Evolutionary conservation across 257 asterid genomes (phyloP).

Genomic region (Leptodermis oblonga): DNA sequence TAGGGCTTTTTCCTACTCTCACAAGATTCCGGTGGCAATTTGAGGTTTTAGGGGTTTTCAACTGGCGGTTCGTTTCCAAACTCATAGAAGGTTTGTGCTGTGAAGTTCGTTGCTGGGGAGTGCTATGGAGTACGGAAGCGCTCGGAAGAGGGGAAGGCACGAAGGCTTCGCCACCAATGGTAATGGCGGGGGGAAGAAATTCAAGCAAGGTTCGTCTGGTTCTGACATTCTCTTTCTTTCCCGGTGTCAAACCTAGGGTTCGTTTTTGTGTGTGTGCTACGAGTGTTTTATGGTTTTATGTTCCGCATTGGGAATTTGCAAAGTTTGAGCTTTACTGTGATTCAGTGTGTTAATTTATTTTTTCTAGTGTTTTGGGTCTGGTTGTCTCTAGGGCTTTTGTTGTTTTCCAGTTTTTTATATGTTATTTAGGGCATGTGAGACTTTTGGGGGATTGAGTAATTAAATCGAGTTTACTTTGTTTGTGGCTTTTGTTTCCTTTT

Average conservation of each 20-base stretch:
- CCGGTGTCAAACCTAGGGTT: conserved; percentile 20
- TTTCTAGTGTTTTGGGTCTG: not conserved
- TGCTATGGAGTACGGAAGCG: conserved; percentile 53
- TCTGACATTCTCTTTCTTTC: conserved; percentile 1
- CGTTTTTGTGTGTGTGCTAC: not conserved
- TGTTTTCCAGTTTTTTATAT: not conserved
- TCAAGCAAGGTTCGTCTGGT: conserved; percentile 43
- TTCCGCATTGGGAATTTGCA: not conserved
- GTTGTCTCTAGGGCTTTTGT: not conserved
- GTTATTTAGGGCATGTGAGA: not conserved
- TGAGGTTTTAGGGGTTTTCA: not conserved
- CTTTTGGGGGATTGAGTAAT: not conserved
- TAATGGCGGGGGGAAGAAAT: conserved; percentile 56
- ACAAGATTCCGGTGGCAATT: not conserved
- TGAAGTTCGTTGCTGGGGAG: not conserved
- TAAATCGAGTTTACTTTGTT: not conserved
- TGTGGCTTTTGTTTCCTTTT: not conserved
- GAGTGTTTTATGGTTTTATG: not conserved
- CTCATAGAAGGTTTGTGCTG: not conserved
- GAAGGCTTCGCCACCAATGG: conserved; percentile 48
- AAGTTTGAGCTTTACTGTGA: not conserved
- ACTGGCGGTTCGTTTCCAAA: not conserved
- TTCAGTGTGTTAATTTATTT: not conserved
- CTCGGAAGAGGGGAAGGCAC: conserved; percentile 48
- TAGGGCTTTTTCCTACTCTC: conserved; percentile 2